Evolutionary conservation across 768 basidiomycete species (phyloP), one percentile per base, ranked within the genome.

Genomic region (Leccinum ochraceum): DNA sequence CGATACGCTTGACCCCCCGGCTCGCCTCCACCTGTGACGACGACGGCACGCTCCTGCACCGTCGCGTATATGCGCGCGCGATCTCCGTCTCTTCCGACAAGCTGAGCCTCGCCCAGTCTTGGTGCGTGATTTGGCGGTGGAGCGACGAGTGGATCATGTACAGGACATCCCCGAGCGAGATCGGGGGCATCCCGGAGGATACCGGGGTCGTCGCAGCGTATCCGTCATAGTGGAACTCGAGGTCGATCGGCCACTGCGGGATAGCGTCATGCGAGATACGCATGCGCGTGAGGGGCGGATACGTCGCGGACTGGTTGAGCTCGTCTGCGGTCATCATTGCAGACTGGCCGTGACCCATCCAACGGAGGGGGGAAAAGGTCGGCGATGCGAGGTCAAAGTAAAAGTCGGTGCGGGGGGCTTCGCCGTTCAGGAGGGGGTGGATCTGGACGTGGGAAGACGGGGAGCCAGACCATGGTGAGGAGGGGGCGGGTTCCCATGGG

Each of bases 101-200:
- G 56, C 63, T 67, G 55, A 75, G 67, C 32, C 42, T 65, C 20
- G 62, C 74, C 79, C 74, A 75, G 61, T 79, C 74, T 14, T 66
- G 65, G 52, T 76, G 77, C 0, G 71, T 70, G 56, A 79, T 74
- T 60, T 75, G 74, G 58, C 72, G 68, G 56, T 82, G 83, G 61
- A 88, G 67, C n/a, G 74, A 69, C 22, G 70, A 72, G 64, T 85
- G 80, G 48, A 88, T 75, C 52, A 78, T 78, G 57, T 77, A 71
- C 52, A 89, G 75, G 20, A 89, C 78, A 63, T 88, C 87, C n/a
- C 80, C 78, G 3, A 89, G 72, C 3, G 79, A 81, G 66, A 89
- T 84, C 3, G 81, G 79, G 2, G 77, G 77, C 44, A 46, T 10
- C n/a, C 42, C 42, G 1, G 44, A 46, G 20, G 44, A 1, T 22